Percentiles rank a stretch among this genome's conserved stretches.
These are phyloP conservation scores for Globisporangium megalacanthum DNA, from an alignment of 352 stramenopile species.

Conservation along the genomic window DNA sequence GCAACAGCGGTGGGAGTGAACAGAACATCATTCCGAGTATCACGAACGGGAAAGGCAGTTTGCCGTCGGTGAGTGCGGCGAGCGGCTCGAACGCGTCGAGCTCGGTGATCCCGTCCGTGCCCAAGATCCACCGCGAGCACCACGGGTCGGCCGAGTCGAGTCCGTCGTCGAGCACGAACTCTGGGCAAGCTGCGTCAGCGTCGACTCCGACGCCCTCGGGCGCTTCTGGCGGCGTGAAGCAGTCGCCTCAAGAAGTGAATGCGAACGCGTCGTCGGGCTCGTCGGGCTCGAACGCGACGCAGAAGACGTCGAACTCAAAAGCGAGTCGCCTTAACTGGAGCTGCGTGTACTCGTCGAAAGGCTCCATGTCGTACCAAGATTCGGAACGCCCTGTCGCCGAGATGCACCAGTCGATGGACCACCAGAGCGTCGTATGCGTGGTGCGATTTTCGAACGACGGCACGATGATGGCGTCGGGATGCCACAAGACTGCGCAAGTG, in stretches of 20 bases:
- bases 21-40: conserved; percentile 53
- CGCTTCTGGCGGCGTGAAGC: conserved; percentile 13
- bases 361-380: conserved; percentile 63
- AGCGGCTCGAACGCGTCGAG: conserved; percentile 13
- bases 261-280: conserved; percentile 21
- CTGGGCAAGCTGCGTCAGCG: conserved; percentile 13
- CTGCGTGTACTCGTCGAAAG: conserved; percentile 73
- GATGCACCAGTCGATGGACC: conserved; percentile 87
- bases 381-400: conserved; percentile 75
- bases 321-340: conserved; percentile 84
- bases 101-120: conserved; percentile 34
- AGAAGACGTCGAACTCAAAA: conserved; percentile 77
- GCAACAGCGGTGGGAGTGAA: conserved; percentile 10
- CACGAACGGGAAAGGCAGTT: conserved; percentile 55
- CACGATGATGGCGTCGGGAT: conserved; percentile 82
- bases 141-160: conserved; percentile 52
- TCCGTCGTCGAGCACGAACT: conserved; percentile 31
- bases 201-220: conserved; percentile 26
- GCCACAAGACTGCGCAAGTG: conserved; percentile 83
- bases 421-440: conserved; percentile 86
- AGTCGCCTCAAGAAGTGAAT: conserved; percentile 16
- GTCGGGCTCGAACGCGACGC: conserved; percentile 40
- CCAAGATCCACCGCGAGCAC: conserved; percentile 60
- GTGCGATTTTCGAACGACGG: conserved; percentile 81
- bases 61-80: conserved; percentile 37